phyloP scores from a whole-genome alignment of 176 grass and related monocot species.

The Oropetium thomaeum region DNA sequence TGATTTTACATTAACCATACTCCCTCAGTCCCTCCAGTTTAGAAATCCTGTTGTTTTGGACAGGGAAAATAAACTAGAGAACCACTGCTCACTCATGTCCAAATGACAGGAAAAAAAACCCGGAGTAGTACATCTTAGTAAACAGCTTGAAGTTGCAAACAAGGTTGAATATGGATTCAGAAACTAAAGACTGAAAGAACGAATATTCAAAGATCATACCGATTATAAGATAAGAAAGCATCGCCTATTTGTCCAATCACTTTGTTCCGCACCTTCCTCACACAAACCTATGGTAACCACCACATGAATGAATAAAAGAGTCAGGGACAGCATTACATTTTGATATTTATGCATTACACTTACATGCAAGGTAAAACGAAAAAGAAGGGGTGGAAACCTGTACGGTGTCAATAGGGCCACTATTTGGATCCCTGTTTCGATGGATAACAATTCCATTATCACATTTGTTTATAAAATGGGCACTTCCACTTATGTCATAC shows the following conservation, averaged over 20 bases:
- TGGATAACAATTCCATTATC: conserved; percentile 97
- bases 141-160: background rate
- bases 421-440: conserved; percentile 65
- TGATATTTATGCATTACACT: background rate
- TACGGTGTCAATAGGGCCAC: conserved; percentile 67
- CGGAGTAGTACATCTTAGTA: no score
- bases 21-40: no score
- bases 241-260: conserved; percentile 86
- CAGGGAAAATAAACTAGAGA: no score
- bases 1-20: background rate
- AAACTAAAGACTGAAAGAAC: background rate
- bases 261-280: conserved; percentile 95
- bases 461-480: conserved; percentile 99
- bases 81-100: no score
- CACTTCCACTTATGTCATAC: conserved; percentile 98
- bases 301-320: background rate
- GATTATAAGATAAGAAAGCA: conserved; percentile 75
- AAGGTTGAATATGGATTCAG: background rate
- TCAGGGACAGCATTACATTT: background rate
- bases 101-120: no score
- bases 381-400: conserved; percentile 51
- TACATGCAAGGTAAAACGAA: background rate
- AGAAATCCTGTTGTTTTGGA: no score
- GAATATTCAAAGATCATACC: conserved; percentile 41
- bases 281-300: conserved; percentile 58